Base-by-base conservation (phyloP, 2,329 filamentous ascomycete genomes). In the Colletotrichum tamarilloi region DNA sequence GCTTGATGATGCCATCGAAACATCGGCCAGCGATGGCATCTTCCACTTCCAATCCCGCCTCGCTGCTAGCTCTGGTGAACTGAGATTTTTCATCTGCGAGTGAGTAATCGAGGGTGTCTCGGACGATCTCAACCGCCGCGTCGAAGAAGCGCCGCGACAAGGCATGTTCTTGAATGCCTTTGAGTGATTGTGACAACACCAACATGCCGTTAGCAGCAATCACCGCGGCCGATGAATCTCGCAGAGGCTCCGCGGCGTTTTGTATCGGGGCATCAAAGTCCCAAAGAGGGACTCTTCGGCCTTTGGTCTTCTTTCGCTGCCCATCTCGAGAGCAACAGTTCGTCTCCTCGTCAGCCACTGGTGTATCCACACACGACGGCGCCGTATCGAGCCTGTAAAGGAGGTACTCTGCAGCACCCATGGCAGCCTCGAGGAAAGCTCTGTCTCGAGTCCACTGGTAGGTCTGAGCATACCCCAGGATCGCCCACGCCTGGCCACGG, bases 401-500 rank as follows among this genome's bases (percentile, higher is more conserved):
- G 74, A 89, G 89, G 72, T 89, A 89, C 49, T 87, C 82, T 1
- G 87, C 85, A 46, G 88, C 78, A 0, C 82, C 82, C 6, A 83
- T 81, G 0, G 88, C 84, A 0, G 86, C 85, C 0, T 84, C 77
- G 0, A 88, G 78, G 63, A 87, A 88, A 2, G 80, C 80, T 0
- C 69, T 24, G 1, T 87, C 83, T 14, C 82, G 83, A 0, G 87
- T 88, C 85, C 86, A 88, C 46, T 77, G 77, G 67, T 86, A 88
- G 0, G 85, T 84, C 73, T 88, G 86, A 0, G 86, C 82, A 60
- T 87, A 89, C 0, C 87, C 87, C n/a, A 87, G 78, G 19, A 88
- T 85, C 0, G 82, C 83, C 87, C 87, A 89, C 0, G 86, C 86
- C 68, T 89, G 87, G 1, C 87, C 87, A 11, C 87, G 82, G 4